phyloP scores from a whole-genome alignment of 805 yeast species.

The Wickerhamomyces subpelliculosus region DNA sequence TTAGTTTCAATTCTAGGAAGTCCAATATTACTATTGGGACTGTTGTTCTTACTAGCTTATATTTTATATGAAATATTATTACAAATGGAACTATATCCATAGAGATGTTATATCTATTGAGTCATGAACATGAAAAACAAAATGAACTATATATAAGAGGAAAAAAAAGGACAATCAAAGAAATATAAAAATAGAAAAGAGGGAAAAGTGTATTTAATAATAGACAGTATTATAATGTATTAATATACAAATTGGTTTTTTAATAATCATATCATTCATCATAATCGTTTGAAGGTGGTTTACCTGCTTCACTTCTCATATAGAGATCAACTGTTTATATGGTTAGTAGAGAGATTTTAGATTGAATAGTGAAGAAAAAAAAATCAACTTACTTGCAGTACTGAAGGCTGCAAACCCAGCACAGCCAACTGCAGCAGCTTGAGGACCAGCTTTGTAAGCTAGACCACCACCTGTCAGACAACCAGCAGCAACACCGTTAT shows the following conservation, averaged over 20 bases:
- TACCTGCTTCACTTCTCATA: constrained; percentile 73
- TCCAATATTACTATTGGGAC: not conserved
- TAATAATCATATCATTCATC: constrained; percentile 37
- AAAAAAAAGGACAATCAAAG: no score
- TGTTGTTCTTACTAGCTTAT: not conserved
- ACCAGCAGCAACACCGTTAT: constrained; percentile 89
- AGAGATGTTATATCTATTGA: no score
- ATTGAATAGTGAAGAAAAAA: no score
- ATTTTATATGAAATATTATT: not conserved
- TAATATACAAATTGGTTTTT: not conserved
- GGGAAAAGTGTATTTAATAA: no score
- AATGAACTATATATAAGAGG: no score
- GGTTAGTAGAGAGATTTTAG: constrained; percentile 6
- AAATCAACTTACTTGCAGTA: constrained; percentile 43
- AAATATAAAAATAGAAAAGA: no score
- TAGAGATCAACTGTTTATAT: constrained; percentile 53
- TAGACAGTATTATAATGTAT: no score
- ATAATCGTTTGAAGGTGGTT: constrained; percentile 85
- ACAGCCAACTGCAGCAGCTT: constrained; percentile 85
- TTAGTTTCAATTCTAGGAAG: not conserved
- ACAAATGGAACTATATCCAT: no score
- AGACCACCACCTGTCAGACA: constrained; percentile 96
- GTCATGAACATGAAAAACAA: no score
- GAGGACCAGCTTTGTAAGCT: constrained; percentile 90
- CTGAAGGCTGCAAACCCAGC: constrained; percentile 97